A percentile compares a stretch with the other conserved stretches of the same genome.
These are phyloP conservation scores for Dalechampia spathulata DNA, from an alignment of 441 rosid genomes.

Conservation along the genomic window DNA sequence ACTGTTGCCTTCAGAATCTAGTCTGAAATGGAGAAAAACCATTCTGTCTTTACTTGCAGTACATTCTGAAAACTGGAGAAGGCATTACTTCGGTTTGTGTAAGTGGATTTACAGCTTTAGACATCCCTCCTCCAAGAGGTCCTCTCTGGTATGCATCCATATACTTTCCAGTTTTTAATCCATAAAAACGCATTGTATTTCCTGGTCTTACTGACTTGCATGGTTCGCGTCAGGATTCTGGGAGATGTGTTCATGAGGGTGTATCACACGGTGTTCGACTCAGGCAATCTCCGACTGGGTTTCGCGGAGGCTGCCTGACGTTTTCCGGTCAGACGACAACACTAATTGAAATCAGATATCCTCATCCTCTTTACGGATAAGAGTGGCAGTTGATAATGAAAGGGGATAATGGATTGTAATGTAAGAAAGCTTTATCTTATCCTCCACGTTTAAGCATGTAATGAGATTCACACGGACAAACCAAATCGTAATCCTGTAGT, in stretches of 20 bases:
- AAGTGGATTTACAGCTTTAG: slow-evolving; percentile 60
- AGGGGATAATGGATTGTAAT: no score
- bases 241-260: slow-evolving; percentile 79
- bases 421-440: no score
- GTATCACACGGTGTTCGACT: slow-evolving; percentile 69
- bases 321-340: no score
- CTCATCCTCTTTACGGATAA: no score
- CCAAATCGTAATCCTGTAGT: no score
- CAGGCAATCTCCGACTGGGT: slow-evolving; percentile 43
- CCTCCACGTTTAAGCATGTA: no score
- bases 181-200: neutral
- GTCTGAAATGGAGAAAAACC: no score
- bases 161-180: neutral
- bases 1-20: no score
- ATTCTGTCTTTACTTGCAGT: slow-evolving; percentile 26
- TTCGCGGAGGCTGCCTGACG: slow-evolving; percentile 64
- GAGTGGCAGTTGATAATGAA: no score
- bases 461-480: no score
- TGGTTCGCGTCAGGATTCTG: slow-evolving; percentile 41
- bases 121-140: slow-evolving; percentile 57
- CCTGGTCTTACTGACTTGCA: no score
- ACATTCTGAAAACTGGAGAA: slow-evolving; percentile 49
- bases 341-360: no score
- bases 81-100: slow-evolving; percentile 41
- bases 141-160: slow-evolving; percentile 47